These are phyloP conservation scores for Aspergillus ustus DNA, from an alignment of 2,329 filamentous ascomycete species.

Conservation along the genomic window DNA sequence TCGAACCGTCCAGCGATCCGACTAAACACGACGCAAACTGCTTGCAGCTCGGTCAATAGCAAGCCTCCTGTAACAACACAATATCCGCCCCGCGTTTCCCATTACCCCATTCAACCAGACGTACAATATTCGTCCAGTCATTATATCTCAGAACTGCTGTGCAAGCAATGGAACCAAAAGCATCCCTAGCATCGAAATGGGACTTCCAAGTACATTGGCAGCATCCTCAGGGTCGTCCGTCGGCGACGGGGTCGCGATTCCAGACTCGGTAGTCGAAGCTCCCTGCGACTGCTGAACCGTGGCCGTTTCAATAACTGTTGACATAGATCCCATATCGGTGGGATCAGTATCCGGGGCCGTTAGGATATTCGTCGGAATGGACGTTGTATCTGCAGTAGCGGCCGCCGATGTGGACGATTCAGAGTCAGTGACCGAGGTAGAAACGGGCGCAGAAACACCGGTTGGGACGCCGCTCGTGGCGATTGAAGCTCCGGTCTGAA, in stretches of 20 bases:
- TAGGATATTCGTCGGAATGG: conserved; percentile 17
- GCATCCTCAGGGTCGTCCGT: conserved; percentile 19
- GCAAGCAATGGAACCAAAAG: conserved; percentile 16
- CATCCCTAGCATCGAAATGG: conserved; percentile 23
- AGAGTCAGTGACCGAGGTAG: neutral
- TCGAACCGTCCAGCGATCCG: neutral
- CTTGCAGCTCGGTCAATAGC: neutral
- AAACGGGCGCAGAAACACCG: neutral
- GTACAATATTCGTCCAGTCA: neutral
- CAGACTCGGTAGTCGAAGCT: neutral
- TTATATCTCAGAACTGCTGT: neutral
- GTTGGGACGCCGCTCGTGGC: neutral
- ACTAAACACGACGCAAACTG: neutral
- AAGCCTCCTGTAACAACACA: neutral
- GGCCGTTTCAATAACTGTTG: conserved; percentile 3
- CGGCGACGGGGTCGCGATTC: conserved; percentile 13
- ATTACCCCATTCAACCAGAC: neutral
- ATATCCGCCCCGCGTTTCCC: neutral
- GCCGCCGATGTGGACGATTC: neutral
- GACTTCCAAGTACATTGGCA: neutral
- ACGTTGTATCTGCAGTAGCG: conserved; percentile 9
- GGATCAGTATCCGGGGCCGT: conserved; percentile 29
- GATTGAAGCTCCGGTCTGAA: conserved; percentile 17
- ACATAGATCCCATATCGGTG: neutral
- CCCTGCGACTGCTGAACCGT: neutral